Evolutionary conservation across 345 rosid species (phyloP).

Genomic region (Bruguiera sexangula): DNA sequence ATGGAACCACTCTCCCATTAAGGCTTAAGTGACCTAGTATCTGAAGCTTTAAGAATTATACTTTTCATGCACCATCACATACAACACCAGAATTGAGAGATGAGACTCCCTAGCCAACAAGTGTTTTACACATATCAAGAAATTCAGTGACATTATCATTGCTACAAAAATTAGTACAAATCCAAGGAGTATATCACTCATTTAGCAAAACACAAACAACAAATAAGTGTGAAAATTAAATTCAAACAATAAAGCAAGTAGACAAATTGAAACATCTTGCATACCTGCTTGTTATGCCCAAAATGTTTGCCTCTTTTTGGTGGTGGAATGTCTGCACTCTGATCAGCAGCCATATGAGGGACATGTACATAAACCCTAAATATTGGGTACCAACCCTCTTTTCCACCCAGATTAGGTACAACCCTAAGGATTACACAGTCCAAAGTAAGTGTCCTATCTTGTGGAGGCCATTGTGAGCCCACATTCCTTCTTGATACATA

Average conservation of each 20-base stretch:
- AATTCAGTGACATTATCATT: neutral
- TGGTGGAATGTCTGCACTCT: constrained; percentile 55
- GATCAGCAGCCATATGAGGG: constrained; percentile 58
- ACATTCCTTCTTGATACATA: constrained; percentile 68
- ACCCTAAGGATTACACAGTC: constrained; percentile 61
- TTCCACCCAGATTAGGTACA: constrained; percentile 56
- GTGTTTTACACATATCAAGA: neutral
- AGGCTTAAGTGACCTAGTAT: neutral
- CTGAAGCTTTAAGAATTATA: neutral
- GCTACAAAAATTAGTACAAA: neutral
- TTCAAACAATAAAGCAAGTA: neutral
- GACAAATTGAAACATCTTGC: constrained; percentile 14
- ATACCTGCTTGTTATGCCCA: constrained; percentile 60
- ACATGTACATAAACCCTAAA: constrained; percentile 72
- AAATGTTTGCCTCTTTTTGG: constrained; percentile 59
- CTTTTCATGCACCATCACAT: neutral
- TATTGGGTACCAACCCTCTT: constrained; percentile 71
- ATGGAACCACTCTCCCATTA: neutral
- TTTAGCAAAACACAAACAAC: neutral
- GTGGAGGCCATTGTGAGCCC: constrained; percentile 65
- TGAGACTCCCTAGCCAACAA: neutral
- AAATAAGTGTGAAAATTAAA: neutral
- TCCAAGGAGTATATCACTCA: neutral
- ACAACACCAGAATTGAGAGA: too few species aligned
- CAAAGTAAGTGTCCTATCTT: constrained; percentile 59